Evolutionary conservation across 169 alveolate genomes (phyloP).

Genomic region (Eimeria falciformis): DNA sequence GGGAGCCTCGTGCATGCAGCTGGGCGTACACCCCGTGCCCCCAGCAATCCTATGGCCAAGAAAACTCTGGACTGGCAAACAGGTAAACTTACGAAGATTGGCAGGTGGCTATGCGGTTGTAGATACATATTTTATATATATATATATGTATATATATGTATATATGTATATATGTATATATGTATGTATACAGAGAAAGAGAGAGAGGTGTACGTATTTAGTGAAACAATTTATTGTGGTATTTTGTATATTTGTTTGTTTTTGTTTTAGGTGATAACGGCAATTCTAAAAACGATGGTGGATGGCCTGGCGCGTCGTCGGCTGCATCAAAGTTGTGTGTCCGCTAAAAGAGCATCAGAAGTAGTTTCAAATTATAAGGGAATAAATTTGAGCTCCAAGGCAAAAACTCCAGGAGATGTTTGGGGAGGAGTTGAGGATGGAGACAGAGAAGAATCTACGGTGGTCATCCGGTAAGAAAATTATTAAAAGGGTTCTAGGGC

Average conservation of each 20-base stretch:
- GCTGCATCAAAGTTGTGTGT: slow-evolving; percentile 3
- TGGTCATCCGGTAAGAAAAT: slow-evolving; percentile 51
- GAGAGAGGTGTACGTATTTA: background rate
- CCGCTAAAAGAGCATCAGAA: slow-evolving; percentile 75
- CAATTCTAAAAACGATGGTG: slow-evolving; percentile 85
- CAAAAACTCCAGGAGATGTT: slow-evolving; percentile 91
- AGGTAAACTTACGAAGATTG: slow-evolving; percentile 82
- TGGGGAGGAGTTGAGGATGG: slow-evolving; percentile 92
- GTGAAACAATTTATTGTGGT: background rate
- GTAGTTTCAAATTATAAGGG: slow-evolving; percentile 84
- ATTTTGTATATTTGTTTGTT: too few species aligned
- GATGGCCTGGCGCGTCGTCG: slow-evolving; percentile 84
- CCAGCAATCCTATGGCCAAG: slow-evolving; percentile 97
- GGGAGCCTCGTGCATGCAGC: too few species aligned
- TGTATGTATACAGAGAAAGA: too few species aligned
- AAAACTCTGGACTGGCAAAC: slow-evolving; percentile 98
- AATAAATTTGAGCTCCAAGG: slow-evolving; percentile 83
- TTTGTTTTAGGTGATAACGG: slow-evolving; percentile 82
- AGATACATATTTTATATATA: background rate
- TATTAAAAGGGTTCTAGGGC: background rate
- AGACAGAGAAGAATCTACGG: slow-evolving; percentile 78
- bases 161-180: background rate
- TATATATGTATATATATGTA: background rate
- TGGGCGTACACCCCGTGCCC: slow-evolving; percentile 83
- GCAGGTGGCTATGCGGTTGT: background rate